Evolutionary conservation across 768 basidiomycete genomes (phyloP), one percentile per base, ranked within the genome.

Genomic region (Leucosporidium scottii): DNA sequence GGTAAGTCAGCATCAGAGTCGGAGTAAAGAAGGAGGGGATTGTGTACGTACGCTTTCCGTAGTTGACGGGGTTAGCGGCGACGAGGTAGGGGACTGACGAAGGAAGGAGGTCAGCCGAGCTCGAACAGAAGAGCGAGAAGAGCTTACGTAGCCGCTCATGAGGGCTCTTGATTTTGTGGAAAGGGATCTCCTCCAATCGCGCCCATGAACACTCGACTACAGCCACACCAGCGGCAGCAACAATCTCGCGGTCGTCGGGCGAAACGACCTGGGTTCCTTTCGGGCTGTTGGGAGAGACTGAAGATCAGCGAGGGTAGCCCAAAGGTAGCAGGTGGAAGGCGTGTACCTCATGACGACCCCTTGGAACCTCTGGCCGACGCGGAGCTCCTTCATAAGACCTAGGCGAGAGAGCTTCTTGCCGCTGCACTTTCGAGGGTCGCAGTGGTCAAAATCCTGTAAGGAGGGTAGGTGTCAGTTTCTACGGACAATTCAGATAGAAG

Each of bases 201-300:
- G 96, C 94, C 96, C 96, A 99, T 5, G 91, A 94, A 77, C 94
- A 98, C 77, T 99, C 96, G 3, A 99, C 91, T n/a, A 99, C 96
- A 1, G 94, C 96, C 8, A 97, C 79, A 0, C 96, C 96, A 44
- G 81, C 81, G 55, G 82, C 81, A 0, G 83, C 80, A 13, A 98
- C 81, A 65, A 93, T 85, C 7, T 87, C 86, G n/a, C 85, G 83
- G 75, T 99, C 96, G 1, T 87, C 83, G 1, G 91, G 92, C 56
- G 86, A 89, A 27, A 97, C 83, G 28, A 88, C 81, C 72, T 84
- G 82, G 34, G 82, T 88, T 0, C 87, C 94, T 75, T 91, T 90
- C 3, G 94, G 94, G 44, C 92, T 93, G 75, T 63, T 59, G 59
- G 27, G 69, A 36, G 60, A 8, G 39, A 13, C 15, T 9, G 36